A percentile compares a stretch with the other conserved stretches of the same genome.
These are phyloP conservation scores for Leavenworthia alabamica DNA, from an alignment of 345 rosid genomes.

Conservation along the genomic window DNA sequence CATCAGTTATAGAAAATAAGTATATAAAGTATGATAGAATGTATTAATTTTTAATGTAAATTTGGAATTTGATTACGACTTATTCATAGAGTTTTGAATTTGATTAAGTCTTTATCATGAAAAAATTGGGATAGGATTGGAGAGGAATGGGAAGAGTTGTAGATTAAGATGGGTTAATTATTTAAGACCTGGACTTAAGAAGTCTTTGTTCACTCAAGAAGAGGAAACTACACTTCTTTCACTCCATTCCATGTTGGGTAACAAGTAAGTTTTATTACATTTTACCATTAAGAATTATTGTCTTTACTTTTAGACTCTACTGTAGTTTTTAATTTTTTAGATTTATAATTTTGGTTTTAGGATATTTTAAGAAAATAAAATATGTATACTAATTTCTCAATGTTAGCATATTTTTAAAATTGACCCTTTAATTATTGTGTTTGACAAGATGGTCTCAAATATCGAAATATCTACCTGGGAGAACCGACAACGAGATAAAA, in stretches of 20 bases:
- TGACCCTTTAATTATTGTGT: not conserved
- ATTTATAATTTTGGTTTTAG: not conserved
- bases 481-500: constrained; percentile 94
- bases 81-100: too few species aligned
- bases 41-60: not conserved
- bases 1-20: not conserved
- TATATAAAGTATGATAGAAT: not conserved
- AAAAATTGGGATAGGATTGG: too few species aligned
- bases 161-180: constrained; percentile 93
- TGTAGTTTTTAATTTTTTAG: not conserved
- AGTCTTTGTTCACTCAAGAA: constrained; percentile 47
- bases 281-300: not conserved
- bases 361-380: not conserved
- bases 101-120: not conserved
- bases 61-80: not conserved
- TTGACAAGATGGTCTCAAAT: constrained; percentile 79
- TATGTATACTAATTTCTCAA: not conserved
- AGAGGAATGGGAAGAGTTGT: constrained; percentile 93
- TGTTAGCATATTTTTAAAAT: not conserved
- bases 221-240: constrained; percentile 67
- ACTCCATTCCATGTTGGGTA: constrained; percentile 74
- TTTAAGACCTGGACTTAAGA: constrained; percentile 79
- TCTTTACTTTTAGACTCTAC: not conserved
- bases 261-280: constrained; percentile 52
- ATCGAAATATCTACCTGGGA: constrained; percentile 73